Evolutionary conservation across 2,329 filamentous ascomycete genomes (phyloP), one percentile per base, ranked within the genome.

Genomic region (Fusarium bactridioides): DNA sequence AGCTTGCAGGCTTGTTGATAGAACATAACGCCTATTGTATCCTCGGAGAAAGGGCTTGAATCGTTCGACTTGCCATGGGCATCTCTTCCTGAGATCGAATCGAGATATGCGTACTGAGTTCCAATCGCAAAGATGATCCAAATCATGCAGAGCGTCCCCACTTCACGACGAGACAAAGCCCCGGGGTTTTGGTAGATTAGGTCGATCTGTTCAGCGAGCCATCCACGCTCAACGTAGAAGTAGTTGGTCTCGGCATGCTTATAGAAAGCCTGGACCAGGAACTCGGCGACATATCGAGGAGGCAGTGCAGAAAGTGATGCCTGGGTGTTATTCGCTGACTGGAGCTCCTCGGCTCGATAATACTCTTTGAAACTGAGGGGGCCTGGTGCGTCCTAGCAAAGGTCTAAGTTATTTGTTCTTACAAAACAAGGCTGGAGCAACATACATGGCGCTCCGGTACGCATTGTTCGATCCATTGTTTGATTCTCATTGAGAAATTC

Each of bases 1-100:
- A 89, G 79, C 69, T 84, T 86, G 31, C 84, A 85, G 0, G 87
- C 87, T 70, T 86, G 85, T 60, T 88, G 86, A 69, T 90, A 89
- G 67, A 89, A 88, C 29, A 85, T 85, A 11, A 88, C 80, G 7
- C 87, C 87, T 3, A 88, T 83, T 29, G 87, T 85, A 60, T 88
- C 86, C 66, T 88, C 86, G 0, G 85, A 86, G 43, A 81, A 81
- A 31, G 65, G 75, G 48, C 68, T 79, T 21, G 70, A 69, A 37
- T 72, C 71, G 69, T 55, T 73, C 56, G 45, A 69, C 56, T 76
- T 74, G 54, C 58, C 64, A 27, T 76, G 62, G 25, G 62, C 50
- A 57, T 75, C 69, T 50, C 73, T 68, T 44, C 72, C 74, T 5
- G 71, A 58, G 57, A 72, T 57, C n/a, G 79, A 78, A 54, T 85